Percentiles rank a stretch among this genome's conserved stretches.
phyloP scores from a whole-genome alignment of 1,284 basidiomycete genomes.

The Anthracocystis panici-leucophaei region DNA sequence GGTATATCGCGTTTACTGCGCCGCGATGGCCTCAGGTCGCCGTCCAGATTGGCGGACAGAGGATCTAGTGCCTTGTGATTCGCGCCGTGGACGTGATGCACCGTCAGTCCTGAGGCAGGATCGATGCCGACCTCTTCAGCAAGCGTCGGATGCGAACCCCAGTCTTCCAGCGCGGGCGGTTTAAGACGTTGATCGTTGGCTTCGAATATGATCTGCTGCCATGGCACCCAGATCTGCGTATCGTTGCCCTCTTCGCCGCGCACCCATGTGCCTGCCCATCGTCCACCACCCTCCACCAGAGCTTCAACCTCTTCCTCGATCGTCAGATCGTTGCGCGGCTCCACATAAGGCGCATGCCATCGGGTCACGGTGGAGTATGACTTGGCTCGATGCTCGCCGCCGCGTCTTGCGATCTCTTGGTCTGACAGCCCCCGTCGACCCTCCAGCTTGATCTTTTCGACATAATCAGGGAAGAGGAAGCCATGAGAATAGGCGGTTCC shows the following conservation, averaged over 20 bases:
- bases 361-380: slow-evolving; percentile 86
- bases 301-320: slow-evolving; percentile 86
- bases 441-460: slow-evolving; percentile 75
- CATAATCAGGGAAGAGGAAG: slow-evolving; percentile 94
- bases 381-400: slow-evolving; percentile 73
- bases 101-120: slow-evolving; percentile 47
- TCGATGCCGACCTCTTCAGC: slow-evolving; percentile 53
- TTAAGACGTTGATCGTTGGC: slow-evolving; percentile 63
- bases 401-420: slow-evolving; percentile 66
- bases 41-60: slow-evolving; percentile 12
- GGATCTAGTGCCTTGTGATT: slow-evolving; percentile 7
- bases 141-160: slow-evolving; percentile 25
- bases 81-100: slow-evolving; percentile 69
- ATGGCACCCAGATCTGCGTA: slow-evolving; percentile 55
- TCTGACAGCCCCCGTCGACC: slow-evolving; percentile 69
- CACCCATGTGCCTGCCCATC: slow-evolving; percentile 73
- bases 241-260: slow-evolving; percentile 55
- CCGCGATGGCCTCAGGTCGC: slow-evolving; percentile 6
- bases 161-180: slow-evolving; percentile 8
- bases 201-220: slow-evolving; percentile 67
- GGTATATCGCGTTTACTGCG: slow-evolving; percentile 38
- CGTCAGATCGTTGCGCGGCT: slow-evolving; percentile 78
- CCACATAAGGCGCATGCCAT: slow-evolving; percentile 83
- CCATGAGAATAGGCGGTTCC: slow-evolving; percentile 92
- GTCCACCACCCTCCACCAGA: slow-evolving; percentile 82